Evolutionary conservation across 2,329 filamentous ascomycete species (phyloP).

Genomic region (Aspergillus pseudonomiae): DNA sequence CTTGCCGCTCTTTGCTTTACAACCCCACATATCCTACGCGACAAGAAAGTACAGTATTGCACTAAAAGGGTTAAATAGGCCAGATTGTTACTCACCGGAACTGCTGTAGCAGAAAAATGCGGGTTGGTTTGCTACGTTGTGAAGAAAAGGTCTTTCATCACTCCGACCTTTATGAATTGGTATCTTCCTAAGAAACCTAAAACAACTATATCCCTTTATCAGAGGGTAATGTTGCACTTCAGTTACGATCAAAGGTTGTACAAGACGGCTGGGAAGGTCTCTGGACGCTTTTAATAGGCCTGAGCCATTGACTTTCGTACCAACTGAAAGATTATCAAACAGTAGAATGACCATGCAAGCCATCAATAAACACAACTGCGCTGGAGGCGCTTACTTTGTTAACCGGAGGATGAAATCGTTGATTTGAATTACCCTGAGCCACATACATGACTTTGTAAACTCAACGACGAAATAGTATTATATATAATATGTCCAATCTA

Average conservation of each 20-base stretch:
- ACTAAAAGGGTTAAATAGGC: neutral
- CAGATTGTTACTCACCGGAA: neutral
- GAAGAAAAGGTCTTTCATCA: too few relatives aligned
- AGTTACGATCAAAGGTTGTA: neutral
- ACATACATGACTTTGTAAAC: neutral
- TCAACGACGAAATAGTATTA: neutral
- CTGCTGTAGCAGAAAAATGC: neutral
- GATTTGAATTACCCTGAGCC: too few relatives aligned
- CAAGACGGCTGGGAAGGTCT: neutral
- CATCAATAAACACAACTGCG: neutral
- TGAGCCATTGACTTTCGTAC: neutral
- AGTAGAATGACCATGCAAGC: neutral
- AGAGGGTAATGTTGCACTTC: neutral
- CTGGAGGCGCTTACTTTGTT: neutral
- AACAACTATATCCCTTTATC: fast-evolving
- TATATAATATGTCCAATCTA: neutral
- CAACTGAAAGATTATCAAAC: neutral
- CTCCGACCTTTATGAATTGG: too few relatives aligned
- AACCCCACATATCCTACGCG: too few relatives aligned
- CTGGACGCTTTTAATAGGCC: neutral
- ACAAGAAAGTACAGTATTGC: too few relatives aligned
- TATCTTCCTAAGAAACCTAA: too few relatives aligned
- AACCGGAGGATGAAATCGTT: too few relatives aligned
- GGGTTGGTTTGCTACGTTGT: neutral
- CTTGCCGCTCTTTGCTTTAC: too few relatives aligned